These are phyloP conservation scores for Chrysopogon serrulatus DNA, from an alignment of 176 grass and related monocot genomes.

Conservation along the genomic window DNA sequence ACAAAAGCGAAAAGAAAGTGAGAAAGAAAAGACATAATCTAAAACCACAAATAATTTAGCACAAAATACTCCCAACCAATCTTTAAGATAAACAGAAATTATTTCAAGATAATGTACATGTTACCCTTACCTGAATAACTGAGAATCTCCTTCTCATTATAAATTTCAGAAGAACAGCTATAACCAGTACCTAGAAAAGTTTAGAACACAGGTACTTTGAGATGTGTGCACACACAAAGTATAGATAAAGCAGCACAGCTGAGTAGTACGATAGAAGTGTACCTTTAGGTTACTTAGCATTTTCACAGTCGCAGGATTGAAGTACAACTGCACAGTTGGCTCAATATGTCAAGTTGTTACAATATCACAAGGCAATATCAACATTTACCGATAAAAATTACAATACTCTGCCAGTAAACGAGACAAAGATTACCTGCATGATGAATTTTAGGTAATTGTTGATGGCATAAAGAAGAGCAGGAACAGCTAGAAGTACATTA, in stretches of 20 bases:
- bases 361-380: conserved; percentile 26
- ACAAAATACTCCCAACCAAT: background rate
- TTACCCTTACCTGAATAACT: conserved; percentile 75
- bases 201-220: conserved; percentile 8
- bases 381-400: background rate
- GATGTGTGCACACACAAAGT: background rate
- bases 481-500: conserved; percentile 93
- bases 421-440: conserved; percentile 77
- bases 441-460: conserved; percentile 99
- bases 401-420: background rate
- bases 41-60: background rate
- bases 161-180: conserved; percentile 90
- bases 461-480: conserved; percentile 93
- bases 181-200: conserved; percentile 85
- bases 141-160: conserved; percentile 93
- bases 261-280: conserved; percentile 2
- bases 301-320: conserved; percentile 98
- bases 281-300: conserved; percentile 99
- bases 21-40: background rate
- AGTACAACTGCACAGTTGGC: conserved; percentile 79
- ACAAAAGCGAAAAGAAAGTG: background rate
- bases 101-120: background rate
- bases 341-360: conserved; percentile 22
- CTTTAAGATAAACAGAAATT: conserved; percentile 1
- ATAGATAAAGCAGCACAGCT: conserved; percentile 13